phyloP scores from a whole-genome alignment of 306 rosid species.

The Vicia villosa region DNA sequence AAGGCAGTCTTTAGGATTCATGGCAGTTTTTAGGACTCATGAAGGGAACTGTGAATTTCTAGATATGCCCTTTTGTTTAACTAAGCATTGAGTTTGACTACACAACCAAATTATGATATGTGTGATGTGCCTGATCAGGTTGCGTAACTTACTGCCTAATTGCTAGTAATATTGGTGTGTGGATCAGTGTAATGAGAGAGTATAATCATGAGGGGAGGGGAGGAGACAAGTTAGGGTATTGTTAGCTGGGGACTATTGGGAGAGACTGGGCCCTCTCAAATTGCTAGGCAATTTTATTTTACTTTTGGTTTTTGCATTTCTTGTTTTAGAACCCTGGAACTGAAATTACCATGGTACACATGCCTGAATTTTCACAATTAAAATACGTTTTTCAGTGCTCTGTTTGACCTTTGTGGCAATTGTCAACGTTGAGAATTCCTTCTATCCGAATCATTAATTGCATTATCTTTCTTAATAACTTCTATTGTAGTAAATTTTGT shows the following conservation, averaged over 20 bases:
- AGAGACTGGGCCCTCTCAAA: neutral
- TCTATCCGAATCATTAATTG: no score
- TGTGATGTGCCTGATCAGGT: neutral
- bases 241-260: neutral
- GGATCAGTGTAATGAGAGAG: conserved; percentile 4
- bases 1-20: neutral
- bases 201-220: neutral
- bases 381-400: neutral
- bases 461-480: no score
- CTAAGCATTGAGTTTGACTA: neutral
- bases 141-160: neutral
- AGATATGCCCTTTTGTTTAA: neutral
- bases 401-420: neutral
- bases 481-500: conserved; percentile 6
- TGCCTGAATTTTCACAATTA: neutral
- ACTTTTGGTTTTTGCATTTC: neutral
- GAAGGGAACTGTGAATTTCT: neutral
- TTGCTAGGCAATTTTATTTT: neutral
- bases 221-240: neutral
- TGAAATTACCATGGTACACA: neutral
- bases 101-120: neutral
- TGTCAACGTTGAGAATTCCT: neutral
- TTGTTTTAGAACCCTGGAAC: neutral
- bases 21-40: neutral
- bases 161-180: neutral